phyloP scores from a whole-genome alignment of 371 early-diverging fungal species.

The Dinochytrium kinnereticum region DNA sequence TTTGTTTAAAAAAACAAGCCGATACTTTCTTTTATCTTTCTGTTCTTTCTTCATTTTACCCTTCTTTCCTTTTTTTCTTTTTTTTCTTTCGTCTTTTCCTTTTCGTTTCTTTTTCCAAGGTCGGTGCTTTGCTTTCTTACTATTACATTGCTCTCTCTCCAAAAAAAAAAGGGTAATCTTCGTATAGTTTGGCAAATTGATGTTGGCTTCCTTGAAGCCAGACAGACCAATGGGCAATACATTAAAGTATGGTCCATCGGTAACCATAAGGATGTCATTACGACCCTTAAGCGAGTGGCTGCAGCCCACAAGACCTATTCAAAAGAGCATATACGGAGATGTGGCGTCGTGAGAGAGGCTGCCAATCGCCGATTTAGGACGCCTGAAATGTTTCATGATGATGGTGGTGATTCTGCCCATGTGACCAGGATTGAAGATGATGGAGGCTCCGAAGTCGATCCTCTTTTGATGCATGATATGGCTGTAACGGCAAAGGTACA shows the following conservation, averaged over 20 bases:
- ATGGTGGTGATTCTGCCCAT: slow-evolving; percentile 21
- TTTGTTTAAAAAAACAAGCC: background rate
- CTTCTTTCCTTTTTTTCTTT: background rate
- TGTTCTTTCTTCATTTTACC: background rate
- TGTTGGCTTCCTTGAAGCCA: slow-evolving; percentile 27
- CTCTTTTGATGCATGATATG: slow-evolving; percentile 24
- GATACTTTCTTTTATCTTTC: background rate
- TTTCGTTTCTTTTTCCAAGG: background rate
- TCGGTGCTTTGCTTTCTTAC: no score
- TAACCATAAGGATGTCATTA: slow-evolving; percentile 26
- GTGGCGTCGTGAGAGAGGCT: background rate
- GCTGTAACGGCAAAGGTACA: slow-evolving; percentile 35
- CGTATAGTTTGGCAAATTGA: slow-evolving; percentile 42
- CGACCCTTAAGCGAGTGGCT: background rate
- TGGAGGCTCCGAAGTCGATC: background rate
- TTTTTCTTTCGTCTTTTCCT: background rate
- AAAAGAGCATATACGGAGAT: slow-evolving; percentile 21
- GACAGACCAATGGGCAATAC: slow-evolving; percentile 20
- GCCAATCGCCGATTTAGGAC: no score
- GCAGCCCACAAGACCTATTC: slow-evolving; percentile 28
- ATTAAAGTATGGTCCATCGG: slow-evolving; percentile 31
- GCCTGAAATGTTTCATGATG: slow-evolving; percentile 20
- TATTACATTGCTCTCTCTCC: no score
- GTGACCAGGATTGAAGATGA: background rate
- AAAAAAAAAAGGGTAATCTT: slow-evolving; percentile 35